Evolutionary conservation across 441 rosid species (phyloP).

Genomic region (Aquilaria agallochum): DNA sequence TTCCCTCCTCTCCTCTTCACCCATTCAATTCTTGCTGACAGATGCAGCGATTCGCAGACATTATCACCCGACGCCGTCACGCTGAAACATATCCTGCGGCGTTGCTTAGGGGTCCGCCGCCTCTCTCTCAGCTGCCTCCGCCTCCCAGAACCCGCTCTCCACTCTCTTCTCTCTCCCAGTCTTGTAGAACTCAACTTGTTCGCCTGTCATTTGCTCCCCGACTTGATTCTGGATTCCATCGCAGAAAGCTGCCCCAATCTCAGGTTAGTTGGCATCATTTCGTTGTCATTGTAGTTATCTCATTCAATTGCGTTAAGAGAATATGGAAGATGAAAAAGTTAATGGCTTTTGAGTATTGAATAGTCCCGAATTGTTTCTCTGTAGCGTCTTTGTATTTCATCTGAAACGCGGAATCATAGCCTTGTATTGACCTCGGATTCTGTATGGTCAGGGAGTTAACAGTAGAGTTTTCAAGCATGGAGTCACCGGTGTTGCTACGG

Average conservation of each 20-base stretch:
- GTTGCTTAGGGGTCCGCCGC: slow-evolving; percentile 23
- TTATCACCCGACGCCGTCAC: slow-evolving; percentile 40
- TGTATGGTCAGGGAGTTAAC: slow-evolving; percentile 35
- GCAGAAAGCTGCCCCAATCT: slow-evolving; percentile 45
- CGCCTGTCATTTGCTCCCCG: slow-evolving; percentile 33
- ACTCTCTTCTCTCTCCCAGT: slow-evolving; percentile 25
- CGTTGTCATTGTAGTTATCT: background rate
- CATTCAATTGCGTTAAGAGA: background rate
- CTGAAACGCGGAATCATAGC: background rate
- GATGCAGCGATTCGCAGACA: slow-evolving; percentile 21
- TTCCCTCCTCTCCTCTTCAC: background rate
- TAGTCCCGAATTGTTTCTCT: background rate
- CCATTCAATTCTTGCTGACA: background rate
- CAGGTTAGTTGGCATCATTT: slow-evolving; percentile 27
- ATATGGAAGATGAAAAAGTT: background rate
- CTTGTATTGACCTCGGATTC: slow-evolving; percentile 3
- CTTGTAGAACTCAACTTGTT: slow-evolving; percentile 44
- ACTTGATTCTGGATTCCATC: slow-evolving; percentile 32
- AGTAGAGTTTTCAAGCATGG: slow-evolving; percentile 43
- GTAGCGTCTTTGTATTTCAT: background rate
- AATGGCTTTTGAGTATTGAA: background rate
- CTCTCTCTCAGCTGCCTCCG: slow-evolving; percentile 53
- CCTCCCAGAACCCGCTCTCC: slow-evolving; percentile 26
- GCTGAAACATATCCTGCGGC: slow-evolving; percentile 26
- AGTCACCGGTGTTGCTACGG: slow-evolving; percentile 20